A percentile compares a stretch with the other conserved stretches of the same genome.
These are phyloP conservation scores for Hibiscus trionum DNA, from an alignment of 345 rosid species.

Conservation along the genomic window DNA sequence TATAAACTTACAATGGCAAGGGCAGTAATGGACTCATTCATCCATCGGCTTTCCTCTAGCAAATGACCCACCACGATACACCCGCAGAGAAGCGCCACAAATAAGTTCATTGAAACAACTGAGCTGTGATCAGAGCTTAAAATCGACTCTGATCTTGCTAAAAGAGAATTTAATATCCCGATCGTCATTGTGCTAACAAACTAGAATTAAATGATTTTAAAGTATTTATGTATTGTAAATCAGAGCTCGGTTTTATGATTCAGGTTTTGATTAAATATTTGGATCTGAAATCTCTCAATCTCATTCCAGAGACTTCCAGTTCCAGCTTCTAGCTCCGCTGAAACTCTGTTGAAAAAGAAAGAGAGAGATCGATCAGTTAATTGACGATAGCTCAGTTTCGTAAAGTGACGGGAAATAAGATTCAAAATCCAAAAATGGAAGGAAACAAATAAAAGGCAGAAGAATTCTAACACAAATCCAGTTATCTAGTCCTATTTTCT, in stretches of 20 bases:
- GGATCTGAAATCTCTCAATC: slow-evolving; percentile 5
- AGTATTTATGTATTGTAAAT: background rate
- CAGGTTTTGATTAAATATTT: background rate
- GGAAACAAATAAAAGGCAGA: background rate
- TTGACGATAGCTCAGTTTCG: background rate
- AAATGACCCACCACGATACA: slow-evolving; percentile 85
- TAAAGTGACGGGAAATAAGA: background rate
- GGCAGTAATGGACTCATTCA: slow-evolving; percentile 93
- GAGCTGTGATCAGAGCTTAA: slow-evolving; percentile 59
- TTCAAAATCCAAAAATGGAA: background rate
- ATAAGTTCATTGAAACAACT: slow-evolving; percentile 79
- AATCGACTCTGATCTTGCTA: slow-evolving; percentile 24
- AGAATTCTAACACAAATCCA: background rate
- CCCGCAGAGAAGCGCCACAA: slow-evolving; percentile 76
- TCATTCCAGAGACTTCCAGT: background rate
- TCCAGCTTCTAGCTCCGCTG: background rate
- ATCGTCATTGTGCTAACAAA: slow-evolving; percentile 28
- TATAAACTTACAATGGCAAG: slow-evolving; percentile 61
- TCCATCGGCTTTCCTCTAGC: slow-evolving; percentile 74
- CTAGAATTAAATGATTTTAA: background rate
- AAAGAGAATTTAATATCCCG: slow-evolving; percentile 21
- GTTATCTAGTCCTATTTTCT: background rate
- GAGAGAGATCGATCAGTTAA: background rate
- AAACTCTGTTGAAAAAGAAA: slow-evolving; percentile 5
- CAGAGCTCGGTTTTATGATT: background rate